Base-by-base conservation (phyloP, 306 rosid species). In the Trichosanthes truncata region DNA sequence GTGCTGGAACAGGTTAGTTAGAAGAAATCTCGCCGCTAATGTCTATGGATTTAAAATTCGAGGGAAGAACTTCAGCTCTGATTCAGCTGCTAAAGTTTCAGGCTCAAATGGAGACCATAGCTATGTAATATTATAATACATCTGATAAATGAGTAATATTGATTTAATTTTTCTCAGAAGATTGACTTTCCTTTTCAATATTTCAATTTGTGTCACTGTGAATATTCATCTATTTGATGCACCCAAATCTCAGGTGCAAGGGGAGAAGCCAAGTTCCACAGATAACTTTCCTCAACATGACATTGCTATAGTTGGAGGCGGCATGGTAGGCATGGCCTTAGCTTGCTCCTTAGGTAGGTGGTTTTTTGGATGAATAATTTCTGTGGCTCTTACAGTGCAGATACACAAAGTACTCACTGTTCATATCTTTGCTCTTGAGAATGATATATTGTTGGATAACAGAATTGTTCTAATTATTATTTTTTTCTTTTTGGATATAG, bases 261-360 rank as follows among this genome's bases (percentile, higher is more conserved):
- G 57, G 79, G 86, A 82, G 89, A 81, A 75, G 79, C 87, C 68
- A 78, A 77, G 25, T 56, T 72, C 84, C 29, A 38, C 76, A 0
- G 76, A 83, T 83, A 55, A 41, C 78, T 78, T 80, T 52, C 84
- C 86, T 65, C 91, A 86, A n/a, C 81, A 95, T 88, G 98, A 95
- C 82, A 49, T 95, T 82, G 97, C 98, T 76, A 89, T 95, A 83
- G 96, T 92, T 82, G 98, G 98, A 87, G 97, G 97, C 17, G 97
- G 98, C 81, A 87, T 92, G 97, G 98, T 91, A 76, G 98, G 98
- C 84, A 76, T 95, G 90, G 89, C 97, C 81, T 66, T 95, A 80
- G 92, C 97, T 84, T 90, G 96, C 86, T 95, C 96, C 87, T 90
- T 95, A 89, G 98, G 98, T 95, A 81, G 56, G 94, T 84, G 45